A percentile compares a stretch with the other conserved stretches of the same genome.
Conservation (phyloP, 352 stramenopile species). For the Globisporangium okanoganense region DNA sequence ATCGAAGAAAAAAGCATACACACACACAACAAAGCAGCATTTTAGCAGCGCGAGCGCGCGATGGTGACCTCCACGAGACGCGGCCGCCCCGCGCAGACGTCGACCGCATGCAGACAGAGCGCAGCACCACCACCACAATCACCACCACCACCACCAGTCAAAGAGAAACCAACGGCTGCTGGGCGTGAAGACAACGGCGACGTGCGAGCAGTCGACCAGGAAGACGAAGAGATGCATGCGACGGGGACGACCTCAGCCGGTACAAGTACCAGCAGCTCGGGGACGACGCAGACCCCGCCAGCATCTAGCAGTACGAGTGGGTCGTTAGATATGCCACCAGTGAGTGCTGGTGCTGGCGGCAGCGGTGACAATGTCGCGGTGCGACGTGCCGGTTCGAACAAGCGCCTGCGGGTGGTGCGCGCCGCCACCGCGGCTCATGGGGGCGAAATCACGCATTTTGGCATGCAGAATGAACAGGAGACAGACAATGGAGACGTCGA, state of each 20-base stretch:
- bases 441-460: background rate
- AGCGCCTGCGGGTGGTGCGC: background rate
- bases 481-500: background rate
- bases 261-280: background rate
- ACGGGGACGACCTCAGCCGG: background rate
- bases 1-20: too few relatives aligned
- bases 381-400: background rate
- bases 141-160: background rate
- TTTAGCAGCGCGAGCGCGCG: too few relatives aligned
- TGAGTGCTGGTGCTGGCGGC: background rate
- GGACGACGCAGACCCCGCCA: background rate
- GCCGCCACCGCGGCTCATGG: background rate
- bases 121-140: background rate
- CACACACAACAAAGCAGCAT: too few relatives aligned
- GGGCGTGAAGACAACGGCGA: background rate
- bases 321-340: background rate
- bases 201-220: background rate
- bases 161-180: background rate
- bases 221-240: background rate
- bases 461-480: background rate
- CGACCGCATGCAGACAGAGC: background rate
- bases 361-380: background rate
- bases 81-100: background rate
- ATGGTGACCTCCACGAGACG: conserved; percentile 13
- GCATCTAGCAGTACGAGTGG: background rate